Evolutionary conservation across 768 basidiomycete genomes (phyloP).

Genomic region (Kwoniella sp.): DNA sequence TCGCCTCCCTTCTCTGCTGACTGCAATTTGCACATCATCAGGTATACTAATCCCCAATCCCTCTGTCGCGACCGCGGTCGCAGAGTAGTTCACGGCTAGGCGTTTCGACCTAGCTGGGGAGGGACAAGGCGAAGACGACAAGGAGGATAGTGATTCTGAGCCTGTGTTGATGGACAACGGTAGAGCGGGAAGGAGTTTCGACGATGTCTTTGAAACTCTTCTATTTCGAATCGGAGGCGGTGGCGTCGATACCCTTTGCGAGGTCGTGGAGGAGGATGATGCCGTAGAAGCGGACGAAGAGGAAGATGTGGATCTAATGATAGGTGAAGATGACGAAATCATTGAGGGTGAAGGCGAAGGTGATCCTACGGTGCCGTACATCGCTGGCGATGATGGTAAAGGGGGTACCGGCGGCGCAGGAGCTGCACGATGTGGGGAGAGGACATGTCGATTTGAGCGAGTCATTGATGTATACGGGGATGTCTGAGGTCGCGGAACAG

Average conservation of each 20-base stretch:
- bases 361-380: slow-evolving; percentile 7
- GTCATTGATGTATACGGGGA: slow-evolving; percentile 25
- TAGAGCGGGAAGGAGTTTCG: slow-evolving; percentile 23
- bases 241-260: slow-evolving; percentile 30
- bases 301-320: slow-evolving; percentile 18
- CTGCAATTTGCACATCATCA: slow-evolving; percentile 24
- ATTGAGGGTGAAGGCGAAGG: slow-evolving; percentile 11
- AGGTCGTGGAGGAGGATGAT: slow-evolving; percentile 26
- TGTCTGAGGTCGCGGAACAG: slow-evolving; percentile 1
- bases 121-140: slow-evolving; percentile 1
- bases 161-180: slow-evolving; percentile 7
- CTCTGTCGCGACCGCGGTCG: not conserved
- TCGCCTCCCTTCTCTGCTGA: slow-evolving; percentile 23
- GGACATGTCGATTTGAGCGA: slow-evolving; percentile 17
- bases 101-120: slow-evolving; percentile 14
- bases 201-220: slow-evolving; percentile 12
- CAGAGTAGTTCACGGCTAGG: slow-evolving; percentile 12
- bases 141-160: not conserved
- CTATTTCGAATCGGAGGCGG: slow-evolving; percentile 13
- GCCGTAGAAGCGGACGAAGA: slow-evolving; percentile 24
- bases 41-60: slow-evolving; percentile 4
- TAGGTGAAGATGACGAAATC: slow-evolving; percentile 9
- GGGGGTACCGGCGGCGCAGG: slow-evolving; percentile 22
- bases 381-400: slow-evolving; percentile 12
- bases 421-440: slow-evolving; percentile 21